A percentile compares a stretch with the other conserved stretches of the same genome.
phyloP scores from a whole-genome alignment of 2,329 filamentous ascomycete genomes.

The Fusarium nodosum region DNA sequence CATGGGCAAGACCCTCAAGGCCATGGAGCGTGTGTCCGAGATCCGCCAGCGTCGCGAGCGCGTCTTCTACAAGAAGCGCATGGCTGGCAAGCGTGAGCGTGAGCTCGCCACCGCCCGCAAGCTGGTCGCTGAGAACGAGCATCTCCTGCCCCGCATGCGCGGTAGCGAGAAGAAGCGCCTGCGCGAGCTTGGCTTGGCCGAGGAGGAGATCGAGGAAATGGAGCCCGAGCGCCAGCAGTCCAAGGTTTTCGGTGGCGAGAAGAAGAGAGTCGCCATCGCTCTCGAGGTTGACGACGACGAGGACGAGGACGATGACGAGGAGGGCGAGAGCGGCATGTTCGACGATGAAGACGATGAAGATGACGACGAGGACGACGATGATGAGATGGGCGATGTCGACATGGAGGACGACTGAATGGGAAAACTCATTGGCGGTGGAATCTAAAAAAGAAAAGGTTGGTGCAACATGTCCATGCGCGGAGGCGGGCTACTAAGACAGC shows the following conservation, averaged over 20 bases:
- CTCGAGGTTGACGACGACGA: constrained; percentile 54
- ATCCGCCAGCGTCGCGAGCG: constrained; percentile 87
- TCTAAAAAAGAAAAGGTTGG: constrained; percentile 24
- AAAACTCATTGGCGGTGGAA: constrained; percentile 1
- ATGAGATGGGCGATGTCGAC: constrained; percentile 53
- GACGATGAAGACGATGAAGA: constrained; percentile 56
- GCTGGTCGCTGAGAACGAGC: constrained; percentile 91
- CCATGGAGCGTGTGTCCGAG: constrained; percentile 91
- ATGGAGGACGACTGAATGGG: constrained; percentile 48
- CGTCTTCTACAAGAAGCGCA: constrained; percentile 92
- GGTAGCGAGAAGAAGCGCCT: constrained; percentile 72
- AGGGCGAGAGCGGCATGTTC: constrained; percentile 47
- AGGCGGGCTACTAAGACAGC: neutral
- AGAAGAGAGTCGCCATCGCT: constrained; percentile 56
- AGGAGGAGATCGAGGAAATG: constrained; percentile 64
- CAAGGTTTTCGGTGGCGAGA: constrained; percentile 60
- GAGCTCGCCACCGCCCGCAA: constrained; percentile 85
- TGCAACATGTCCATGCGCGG: constrained; percentile 24
- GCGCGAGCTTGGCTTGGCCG: constrained; percentile 65
- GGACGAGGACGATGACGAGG: constrained; percentile 54
- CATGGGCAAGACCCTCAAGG: constrained; percentile 86
- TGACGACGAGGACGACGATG: constrained; percentile 53
- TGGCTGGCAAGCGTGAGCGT: constrained; percentile 89
- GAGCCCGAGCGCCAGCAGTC: constrained; percentile 55
- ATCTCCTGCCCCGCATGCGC: constrained; percentile 83